phyloP scores from a whole-genome alignment of 495 filamentous ascomycete genomes.

The Durotheca rogersii region DNA sequence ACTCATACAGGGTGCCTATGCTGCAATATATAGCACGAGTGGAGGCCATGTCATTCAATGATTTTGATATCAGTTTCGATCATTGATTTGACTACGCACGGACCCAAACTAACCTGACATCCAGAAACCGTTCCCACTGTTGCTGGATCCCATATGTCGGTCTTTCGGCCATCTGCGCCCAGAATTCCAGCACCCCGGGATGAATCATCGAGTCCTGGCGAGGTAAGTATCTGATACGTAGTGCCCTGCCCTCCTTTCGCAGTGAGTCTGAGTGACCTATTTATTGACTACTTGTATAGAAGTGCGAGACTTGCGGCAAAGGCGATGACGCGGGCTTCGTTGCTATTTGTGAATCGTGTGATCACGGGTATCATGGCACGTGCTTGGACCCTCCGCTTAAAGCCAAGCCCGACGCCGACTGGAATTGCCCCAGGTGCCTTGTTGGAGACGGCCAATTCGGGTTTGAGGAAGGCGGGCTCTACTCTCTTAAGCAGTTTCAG shows the following conservation, averaged over 20 bases:
- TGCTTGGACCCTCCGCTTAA: conserved; percentile 90
- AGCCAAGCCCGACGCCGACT: conserved; percentile 77
- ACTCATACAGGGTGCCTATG: conserved; percentile 17
- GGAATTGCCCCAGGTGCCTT: conserved; percentile 94
- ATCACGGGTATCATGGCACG: conserved; percentile 80
- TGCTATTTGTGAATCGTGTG: conserved; percentile 89
- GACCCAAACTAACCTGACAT: conserved; percentile 40
- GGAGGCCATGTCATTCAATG: too few relatives aligned
- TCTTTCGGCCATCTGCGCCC: conserved; percentile 79
- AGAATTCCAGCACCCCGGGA: conserved; percentile 61
- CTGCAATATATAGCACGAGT: conserved; percentile 9
- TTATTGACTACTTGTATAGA: conserved; percentile 49
- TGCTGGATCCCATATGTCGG: conserved; percentile 93
- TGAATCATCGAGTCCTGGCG: conserved; percentile 66
- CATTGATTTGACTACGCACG: conserved; percentile 27
- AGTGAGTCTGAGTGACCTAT: not conserved
- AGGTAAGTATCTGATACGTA: conserved; percentile 55
- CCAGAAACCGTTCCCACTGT: conserved; percentile 84
- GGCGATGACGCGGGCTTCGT: conserved; percentile 65
- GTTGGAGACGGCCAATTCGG: conserved; percentile 97
- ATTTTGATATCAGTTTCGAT: too few relatives aligned
- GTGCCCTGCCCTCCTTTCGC: not conserved
- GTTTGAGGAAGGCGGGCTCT: conserved; percentile 95
- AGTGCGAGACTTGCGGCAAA: conserved; percentile 85
- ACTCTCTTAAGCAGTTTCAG: conserved; percentile 95